Conservation (phyloP, 331 rosid species). For the Rhamnella rubrinervis region DNA sequence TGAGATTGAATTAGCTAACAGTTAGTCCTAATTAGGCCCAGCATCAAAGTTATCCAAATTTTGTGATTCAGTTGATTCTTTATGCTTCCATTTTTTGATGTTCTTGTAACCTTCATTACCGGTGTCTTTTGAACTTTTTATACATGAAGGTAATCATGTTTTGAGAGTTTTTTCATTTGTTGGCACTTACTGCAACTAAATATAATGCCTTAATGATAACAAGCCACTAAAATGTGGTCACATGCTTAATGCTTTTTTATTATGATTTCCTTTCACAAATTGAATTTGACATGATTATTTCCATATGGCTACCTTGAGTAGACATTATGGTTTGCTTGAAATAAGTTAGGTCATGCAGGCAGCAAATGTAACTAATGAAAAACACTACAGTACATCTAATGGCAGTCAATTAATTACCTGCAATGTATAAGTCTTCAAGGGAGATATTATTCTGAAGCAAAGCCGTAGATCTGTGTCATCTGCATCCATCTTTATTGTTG, state of each 20-base stretch:
- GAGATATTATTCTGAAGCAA: conserved; percentile 97
- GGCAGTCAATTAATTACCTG: conserved; percentile 63
- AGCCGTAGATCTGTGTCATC: conserved; percentile 93
- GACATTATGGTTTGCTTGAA: neutral
- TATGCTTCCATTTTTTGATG: too few relatives aligned
- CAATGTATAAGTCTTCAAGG: conserved; percentile 71
- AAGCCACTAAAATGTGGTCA: neutral
- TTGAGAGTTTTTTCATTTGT: neutral
- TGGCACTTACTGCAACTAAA: neutral
- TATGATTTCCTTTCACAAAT: neutral
- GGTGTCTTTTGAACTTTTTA: too few relatives aligned
- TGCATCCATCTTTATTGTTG: conserved; percentile 91
- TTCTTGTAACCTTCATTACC: too few relatives aligned
- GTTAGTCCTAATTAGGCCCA: too few relatives aligned
- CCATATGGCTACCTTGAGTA: neutral
- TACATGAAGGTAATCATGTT: neutral
- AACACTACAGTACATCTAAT: conserved; percentile 2
- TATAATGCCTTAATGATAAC: neutral
- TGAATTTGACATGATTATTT: neutral
- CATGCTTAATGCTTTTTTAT: neutral
- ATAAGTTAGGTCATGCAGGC: conserved; percentile 7
- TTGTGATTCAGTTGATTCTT: too few relatives aligned
- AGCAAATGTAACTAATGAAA: neutral
- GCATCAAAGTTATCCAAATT: too few relatives aligned
- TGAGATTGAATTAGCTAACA: too few relatives aligned